Conservation (phyloP, 495 filamentous ascomycete genomes). For the Schizothecium vesticola region DNA sequence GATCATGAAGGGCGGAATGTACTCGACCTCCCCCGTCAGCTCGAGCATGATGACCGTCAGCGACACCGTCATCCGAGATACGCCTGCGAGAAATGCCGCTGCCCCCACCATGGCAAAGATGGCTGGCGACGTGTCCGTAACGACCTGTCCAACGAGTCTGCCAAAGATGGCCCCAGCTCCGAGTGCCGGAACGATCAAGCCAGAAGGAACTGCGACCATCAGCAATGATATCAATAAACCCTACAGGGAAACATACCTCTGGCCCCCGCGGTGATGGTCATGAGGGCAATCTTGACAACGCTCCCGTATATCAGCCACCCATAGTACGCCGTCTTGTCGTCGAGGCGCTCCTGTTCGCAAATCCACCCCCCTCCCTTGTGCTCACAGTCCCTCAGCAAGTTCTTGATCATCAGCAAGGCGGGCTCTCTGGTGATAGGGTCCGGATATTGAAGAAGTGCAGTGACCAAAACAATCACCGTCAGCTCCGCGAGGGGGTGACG, state of each 20-base stretch:
- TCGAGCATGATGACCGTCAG: conserved; percentile 60
- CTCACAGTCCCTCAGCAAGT: conserved; percentile 50
- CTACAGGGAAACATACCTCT: conserved; percentile 22
- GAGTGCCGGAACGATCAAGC: conserved; percentile 55
- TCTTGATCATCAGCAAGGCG: conserved; percentile 50
- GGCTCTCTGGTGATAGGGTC: conserved; percentile 50
- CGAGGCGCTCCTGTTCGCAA: conserved; percentile 40
- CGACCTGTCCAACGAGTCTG: conserved; percentile 47
- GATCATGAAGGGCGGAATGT: conserved; percentile 55
- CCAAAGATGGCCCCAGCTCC: conserved; percentile 54
- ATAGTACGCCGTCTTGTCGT: conserved; percentile 34
- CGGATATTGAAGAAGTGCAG: conserved; percentile 50
- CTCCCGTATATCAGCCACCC: conserved; percentile 49
- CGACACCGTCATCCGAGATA: conserved; percentile 55
- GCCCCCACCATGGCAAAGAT: conserved; percentile 60
- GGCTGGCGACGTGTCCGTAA: conserved; percentile 37
- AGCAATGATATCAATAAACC: not conserved
- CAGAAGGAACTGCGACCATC: conserved; percentile 42
- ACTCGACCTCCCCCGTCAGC: conserved; percentile 42
- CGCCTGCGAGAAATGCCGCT: conserved; percentile 53
- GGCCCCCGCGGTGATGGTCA: conserved; percentile 52
- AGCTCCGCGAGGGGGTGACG: conserved; percentile 50
- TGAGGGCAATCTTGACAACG: conserved; percentile 48
- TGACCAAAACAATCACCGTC: conserved; percentile 48
- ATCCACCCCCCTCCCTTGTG: conserved; percentile 37